Evolutionary conservation across 306 rosid genomes (phyloP), one percentile per base, ranked within the genome.

Genomic region (Vigna unguiculata): DNA sequence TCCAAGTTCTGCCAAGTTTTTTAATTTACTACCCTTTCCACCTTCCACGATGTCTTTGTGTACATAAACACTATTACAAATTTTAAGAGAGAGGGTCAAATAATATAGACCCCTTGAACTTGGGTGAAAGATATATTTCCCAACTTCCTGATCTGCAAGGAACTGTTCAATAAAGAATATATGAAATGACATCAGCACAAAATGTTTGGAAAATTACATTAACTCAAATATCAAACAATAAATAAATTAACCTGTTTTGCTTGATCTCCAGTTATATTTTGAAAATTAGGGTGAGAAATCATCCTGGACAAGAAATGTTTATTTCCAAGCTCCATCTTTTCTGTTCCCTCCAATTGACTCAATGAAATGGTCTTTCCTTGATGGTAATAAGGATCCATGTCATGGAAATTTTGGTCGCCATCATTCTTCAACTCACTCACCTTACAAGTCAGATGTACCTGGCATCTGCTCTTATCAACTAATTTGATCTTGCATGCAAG

Each of bases 71-170:
- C 61, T 82, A 65, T 53, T 6, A 79, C 14, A 82, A 70, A 71
- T 13, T 76, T 85, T 82, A 45, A 85, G 61, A 71, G 84, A 75
- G 25, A 85, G 49, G 76, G 86, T 76, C 72, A 85, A 80, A 76
- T 79, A 76, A 69, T 79, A 58, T 0, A 54, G 82, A 46, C 84
- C 82, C 75, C 71, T 75, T 75, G 80, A 36, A 49, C 88, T 82
- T 51, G 88, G 88, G 84, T 82, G 88, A 67, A 85, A 85, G 76
- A 85, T 76, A 67, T 53, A 85, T 74, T 85, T 80, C 28, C 88
- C 88, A 53, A 77, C 49, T 8, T 65, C 78, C 73, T 85, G 73
- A 60, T 85, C 86, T 79, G 82, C 84, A 77, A 85, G 88, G 78
- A 82, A 82, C 88, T 85, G 62, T 46, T 74, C 70, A 76, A 82